A percentile compares a stretch with the other conserved stretches of the same genome.
Conservation (phyloP, 129 eudicot genomes). For the Daucus carota region DNA sequence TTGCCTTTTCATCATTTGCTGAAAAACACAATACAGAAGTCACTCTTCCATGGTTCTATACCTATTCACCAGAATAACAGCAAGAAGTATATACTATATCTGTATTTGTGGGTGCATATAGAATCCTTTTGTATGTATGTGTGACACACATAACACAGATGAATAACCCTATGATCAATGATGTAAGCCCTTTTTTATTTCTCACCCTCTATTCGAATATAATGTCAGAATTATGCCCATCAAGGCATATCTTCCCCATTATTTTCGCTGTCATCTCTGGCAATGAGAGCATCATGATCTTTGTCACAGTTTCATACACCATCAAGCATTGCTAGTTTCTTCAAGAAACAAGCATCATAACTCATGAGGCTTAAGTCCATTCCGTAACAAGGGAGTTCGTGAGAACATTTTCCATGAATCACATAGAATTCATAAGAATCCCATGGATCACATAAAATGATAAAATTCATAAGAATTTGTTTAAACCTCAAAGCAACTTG, state of each 20-base stretch:
- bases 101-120: not conserved
- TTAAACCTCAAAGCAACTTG: not conserved
- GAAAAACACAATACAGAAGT: slow-evolving; percentile 10
- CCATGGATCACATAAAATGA: too few relatives aligned
- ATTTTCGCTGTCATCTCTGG: slow-evolving; percentile 22
- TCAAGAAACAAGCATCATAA: not conserved
- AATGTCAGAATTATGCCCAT: slow-evolving; percentile 46
- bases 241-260: slow-evolving; percentile 39
- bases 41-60: not conserved
- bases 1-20: slow-evolving; percentile 38
- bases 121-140: not conserved
- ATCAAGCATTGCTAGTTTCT: not conserved
- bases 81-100: not conserved
- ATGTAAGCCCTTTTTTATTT: slow-evolving; percentile 41
- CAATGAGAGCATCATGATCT: slow-evolving; percentile 18
- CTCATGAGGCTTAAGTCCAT: not conserved
- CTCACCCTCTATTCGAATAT: slow-evolving; percentile 58
- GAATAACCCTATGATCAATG: slow-evolving; percentile 48
- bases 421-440: not conserved
- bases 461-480: too few relatives aligned
- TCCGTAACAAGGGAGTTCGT: not conserved
- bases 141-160: slow-evolving; percentile 51
- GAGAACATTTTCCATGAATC: not conserved
- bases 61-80: not conserved
- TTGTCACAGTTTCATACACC: slow-evolving; percentile 29